Conservation (phyloP, 1,284 basidiomycete genomes). For the Papiliotrema laurentii region DNA sequence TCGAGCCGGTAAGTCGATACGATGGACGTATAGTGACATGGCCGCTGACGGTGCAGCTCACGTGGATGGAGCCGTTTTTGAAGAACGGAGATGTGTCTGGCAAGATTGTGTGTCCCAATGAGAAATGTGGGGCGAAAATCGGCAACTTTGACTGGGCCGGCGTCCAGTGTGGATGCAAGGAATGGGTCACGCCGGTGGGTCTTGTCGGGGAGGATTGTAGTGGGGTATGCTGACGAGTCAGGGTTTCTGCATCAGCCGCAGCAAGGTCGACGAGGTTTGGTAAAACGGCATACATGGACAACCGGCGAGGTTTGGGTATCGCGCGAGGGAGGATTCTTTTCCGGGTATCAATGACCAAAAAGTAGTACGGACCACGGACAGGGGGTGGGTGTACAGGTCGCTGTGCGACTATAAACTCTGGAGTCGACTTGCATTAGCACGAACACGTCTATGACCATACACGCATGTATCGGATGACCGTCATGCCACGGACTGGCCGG, state of each 20-base stretch:
- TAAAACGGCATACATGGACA: no score
- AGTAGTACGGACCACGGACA: no score
- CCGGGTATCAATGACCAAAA: no score
- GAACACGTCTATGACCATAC: no score
- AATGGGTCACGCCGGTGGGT: slow-evolving; percentile 82
- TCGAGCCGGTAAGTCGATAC: slow-evolving; percentile 70
- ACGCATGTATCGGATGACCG: no score
- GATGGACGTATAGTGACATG: neutral
- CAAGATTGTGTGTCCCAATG: slow-evolving; percentile 86
- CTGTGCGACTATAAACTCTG: no score
- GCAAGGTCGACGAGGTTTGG: slow-evolving; percentile 82
- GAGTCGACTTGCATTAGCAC: no score
- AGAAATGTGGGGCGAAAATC: slow-evolving; percentile 81
- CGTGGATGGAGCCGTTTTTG: slow-evolving; percentile 88
- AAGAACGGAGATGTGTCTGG: slow-evolving; percentile 70
- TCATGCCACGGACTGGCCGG: no score
- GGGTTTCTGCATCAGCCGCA: slow-evolving; percentile 84
- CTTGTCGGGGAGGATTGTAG: neutral
- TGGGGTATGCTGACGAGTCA: slow-evolving; percentile 34
- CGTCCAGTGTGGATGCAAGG: slow-evolving; percentile 81
- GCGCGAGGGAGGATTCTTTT: no score
- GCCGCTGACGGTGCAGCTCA: slow-evolving; percentile 56
- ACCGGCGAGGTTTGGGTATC: no score
- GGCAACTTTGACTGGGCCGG: slow-evolving; percentile 98
- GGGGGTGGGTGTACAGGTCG: no score